Percentiles rank a stretch among this genome's conserved stretches.
phyloP scores from a whole-genome alignment of 2,329 filamentous ascomycete genomes.

The Waltergamsia citrina region DNA sequence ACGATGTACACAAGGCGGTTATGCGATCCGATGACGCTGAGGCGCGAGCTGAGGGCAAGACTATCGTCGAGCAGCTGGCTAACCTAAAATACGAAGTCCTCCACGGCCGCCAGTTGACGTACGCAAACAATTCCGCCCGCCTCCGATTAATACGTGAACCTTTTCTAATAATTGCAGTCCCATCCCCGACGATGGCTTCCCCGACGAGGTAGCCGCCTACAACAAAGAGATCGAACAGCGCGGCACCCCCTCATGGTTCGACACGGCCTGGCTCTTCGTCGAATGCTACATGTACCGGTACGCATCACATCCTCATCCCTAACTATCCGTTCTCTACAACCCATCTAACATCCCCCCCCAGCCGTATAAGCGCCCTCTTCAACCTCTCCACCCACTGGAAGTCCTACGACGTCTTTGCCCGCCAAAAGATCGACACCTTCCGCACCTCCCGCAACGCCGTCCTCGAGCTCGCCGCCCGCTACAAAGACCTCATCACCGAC shows the following conservation, averaged over 20 bases:
- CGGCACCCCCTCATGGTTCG: slow-evolving; percentile 70
- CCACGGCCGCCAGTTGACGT: slow-evolving; percentile 75
- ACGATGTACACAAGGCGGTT: slow-evolving; percentile 81
- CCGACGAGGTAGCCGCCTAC: slow-evolving; percentile 75
- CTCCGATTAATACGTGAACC: neutral
- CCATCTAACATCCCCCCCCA: slow-evolving; percentile 8
- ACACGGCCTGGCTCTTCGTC: slow-evolving; percentile 77
- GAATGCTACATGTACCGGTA: slow-evolving; percentile 93
- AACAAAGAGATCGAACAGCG: slow-evolving; percentile 75
- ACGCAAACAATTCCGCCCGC: slow-evolving; percentile 18
- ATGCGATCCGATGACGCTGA: slow-evolving; percentile 48
- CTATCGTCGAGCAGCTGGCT: slow-evolving; percentile 69
- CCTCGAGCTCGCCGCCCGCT: slow-evolving; percentile 70
- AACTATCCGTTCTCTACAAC: slow-evolving; percentile 6
- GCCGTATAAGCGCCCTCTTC: slow-evolving; percentile 76
- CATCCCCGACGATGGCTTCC: slow-evolving; percentile 64
- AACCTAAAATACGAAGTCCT: slow-evolving; percentile 90
- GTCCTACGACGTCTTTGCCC: slow-evolving; percentile 77
- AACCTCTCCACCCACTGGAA: slow-evolving; percentile 74
- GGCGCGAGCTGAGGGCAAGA: slow-evolving; percentile 73
- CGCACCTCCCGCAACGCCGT: slow-evolving; percentile 83
- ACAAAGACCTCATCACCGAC: slow-evolving; percentile 63
- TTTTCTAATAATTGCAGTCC: slow-evolving; percentile 37
- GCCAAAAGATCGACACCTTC: slow-evolving; percentile 88
- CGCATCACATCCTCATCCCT: slow-evolving; percentile 5